Percentiles rank a stretch among this genome's conserved stretches.
phyloP scores from a whole-genome alignment of 129 eudicot species.

The Calendula officinalis region DNA sequence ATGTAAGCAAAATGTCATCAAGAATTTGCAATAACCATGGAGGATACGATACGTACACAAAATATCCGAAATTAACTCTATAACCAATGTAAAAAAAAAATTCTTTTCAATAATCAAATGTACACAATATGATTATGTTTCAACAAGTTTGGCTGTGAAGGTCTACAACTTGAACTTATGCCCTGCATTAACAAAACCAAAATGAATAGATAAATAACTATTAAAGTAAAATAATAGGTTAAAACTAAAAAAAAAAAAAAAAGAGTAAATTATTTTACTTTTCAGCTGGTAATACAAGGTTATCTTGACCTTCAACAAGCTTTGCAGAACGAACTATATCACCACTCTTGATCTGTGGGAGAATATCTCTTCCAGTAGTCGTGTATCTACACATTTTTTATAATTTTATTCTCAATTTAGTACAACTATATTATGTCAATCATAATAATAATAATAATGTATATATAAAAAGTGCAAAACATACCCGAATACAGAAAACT shows the following conservation, averaged over 20 bases:
- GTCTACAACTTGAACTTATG: constrained; percentile 22
- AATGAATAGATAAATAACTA: constrained; percentile 1
- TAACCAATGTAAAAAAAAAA: constrained; percentile 15
- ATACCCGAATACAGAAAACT: constrained; percentile 98
- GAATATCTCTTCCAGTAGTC: constrained; percentile 73
- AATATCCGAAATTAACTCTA: constrained; percentile 26
- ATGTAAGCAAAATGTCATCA: constrained; percentile 4
- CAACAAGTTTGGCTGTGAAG: background rate
- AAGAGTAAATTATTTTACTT: constrained; percentile 39
- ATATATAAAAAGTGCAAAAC: constrained; percentile 12
- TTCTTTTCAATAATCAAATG: constrained; percentile 7
- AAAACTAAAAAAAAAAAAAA: background rate
- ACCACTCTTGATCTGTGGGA: constrained; percentile 81
- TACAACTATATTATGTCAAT: too few species aligned
- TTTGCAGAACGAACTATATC: constrained; percentile 82
- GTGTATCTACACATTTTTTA: constrained; percentile 52
- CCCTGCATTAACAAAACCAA: constrained; percentile 21
- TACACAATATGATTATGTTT: background rate
- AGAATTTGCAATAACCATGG: background rate
- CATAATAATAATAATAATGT: too few species aligned
- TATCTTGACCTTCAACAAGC: constrained; percentile 85
- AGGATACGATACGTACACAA: constrained; percentile 12
- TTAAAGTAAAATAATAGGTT: background rate
- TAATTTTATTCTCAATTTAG: too few species aligned
- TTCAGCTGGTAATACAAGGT: constrained; percentile 66